Evolutionary conservation across 129 eudicot species (phyloP), one percentile per base, ranked within the genome.

Genomic region (Helianthus tuberosus): DNA sequence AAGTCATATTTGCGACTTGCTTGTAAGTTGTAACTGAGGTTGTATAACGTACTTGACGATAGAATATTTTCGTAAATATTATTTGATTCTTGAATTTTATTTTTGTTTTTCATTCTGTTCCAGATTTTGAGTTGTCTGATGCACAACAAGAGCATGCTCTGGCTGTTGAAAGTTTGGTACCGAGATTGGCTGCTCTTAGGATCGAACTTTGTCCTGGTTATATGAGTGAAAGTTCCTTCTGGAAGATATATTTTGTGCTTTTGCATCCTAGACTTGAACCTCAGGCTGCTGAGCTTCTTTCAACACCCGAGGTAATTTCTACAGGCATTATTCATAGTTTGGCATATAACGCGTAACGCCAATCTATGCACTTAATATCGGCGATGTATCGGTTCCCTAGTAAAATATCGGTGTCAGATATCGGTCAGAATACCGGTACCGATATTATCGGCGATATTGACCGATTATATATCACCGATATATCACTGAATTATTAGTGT

Each of bases 81-180:
- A 6, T 9, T 23, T 38, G 49, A 5, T 64, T 51, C 8, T 43
- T 78, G 52, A 39, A 44, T 49, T 27, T 52, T 20, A 2, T 43
- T 29, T 66, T 66, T 9, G 1, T 12, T 43, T 61, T 32, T 13
- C 17, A 4, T 4, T 52, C 0, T 52, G 13, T 64, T 16, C 63
- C 81, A 95, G 99, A 87, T 76, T 95, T 95, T 78, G 92, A 88
- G 55, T 47, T 95, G 89, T 84, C 99, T 66, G 92, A 95, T 88
- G 86, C 94, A 52, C 99, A 95, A 73, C 99, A 95, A 89, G 97
- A 88, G 68, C 99, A 95, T 73, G 96, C 97, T 27, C 80, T 95
- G 82, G 89, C 96, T 77, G 97, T 95, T 65, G 99, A 95, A 77
- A 83, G 87, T 32, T 91, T 95, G 64, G 97, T 87, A 65, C 97